Evolutionary conservation across 2,329 filamentous ascomycete genomes (phyloP).

Genomic region (Tolypocladium ophioglossoides): DNA sequence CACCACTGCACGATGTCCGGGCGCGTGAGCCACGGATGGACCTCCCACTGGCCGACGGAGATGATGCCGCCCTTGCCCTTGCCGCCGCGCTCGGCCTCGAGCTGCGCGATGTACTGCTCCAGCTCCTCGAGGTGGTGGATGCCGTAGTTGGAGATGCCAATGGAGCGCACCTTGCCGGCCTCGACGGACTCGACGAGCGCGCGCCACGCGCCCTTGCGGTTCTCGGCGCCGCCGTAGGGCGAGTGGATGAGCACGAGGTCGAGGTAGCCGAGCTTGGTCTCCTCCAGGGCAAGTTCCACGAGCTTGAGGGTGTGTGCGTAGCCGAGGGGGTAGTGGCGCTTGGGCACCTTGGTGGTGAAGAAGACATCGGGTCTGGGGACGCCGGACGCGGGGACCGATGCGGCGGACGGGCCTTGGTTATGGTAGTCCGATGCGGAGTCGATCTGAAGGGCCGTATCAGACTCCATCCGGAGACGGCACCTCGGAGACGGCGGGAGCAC

Average conservation of each 20-base stretch:
- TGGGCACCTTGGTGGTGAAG: conserved; percentile 47
- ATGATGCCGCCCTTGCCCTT: conserved; percentile 60
- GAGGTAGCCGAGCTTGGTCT: conserved; percentile 54
- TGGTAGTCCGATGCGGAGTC: conserved; percentile 42
- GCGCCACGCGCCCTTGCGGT: conserved; percentile 49
- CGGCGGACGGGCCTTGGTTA: conserved; percentile 39
- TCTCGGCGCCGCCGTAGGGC: conserved; percentile 45
- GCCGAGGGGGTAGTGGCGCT: conserved; percentile 23
- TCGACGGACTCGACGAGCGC: conserved; percentile 54
- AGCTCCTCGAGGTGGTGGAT: conserved; percentile 52
- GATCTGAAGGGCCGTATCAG: conserved; percentile 22
- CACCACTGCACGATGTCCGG: conserved; percentile 74
- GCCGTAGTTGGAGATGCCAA: conserved; percentile 57
- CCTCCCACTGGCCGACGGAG: conserved; percentile 77
- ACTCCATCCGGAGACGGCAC: not conserved
- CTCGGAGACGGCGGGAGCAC: conserved; percentile 2
- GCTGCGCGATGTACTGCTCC: conserved; percentile 46
- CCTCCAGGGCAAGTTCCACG: conserved; percentile 51
- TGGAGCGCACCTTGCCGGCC: conserved; percentile 48
- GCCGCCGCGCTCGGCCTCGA: conserved; percentile 50
- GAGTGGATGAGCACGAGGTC: conserved; percentile 56
- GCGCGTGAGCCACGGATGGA: conserved; percentile 82
- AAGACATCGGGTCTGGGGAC: conserved; percentile 38
- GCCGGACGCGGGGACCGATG: conserved; percentile 29
- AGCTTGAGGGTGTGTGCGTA: conserved; percentile 57